Base-by-base conservation (phyloP, 2,329 filamentous ascomycete species). In the Rachicladosporium sp. region DNA sequence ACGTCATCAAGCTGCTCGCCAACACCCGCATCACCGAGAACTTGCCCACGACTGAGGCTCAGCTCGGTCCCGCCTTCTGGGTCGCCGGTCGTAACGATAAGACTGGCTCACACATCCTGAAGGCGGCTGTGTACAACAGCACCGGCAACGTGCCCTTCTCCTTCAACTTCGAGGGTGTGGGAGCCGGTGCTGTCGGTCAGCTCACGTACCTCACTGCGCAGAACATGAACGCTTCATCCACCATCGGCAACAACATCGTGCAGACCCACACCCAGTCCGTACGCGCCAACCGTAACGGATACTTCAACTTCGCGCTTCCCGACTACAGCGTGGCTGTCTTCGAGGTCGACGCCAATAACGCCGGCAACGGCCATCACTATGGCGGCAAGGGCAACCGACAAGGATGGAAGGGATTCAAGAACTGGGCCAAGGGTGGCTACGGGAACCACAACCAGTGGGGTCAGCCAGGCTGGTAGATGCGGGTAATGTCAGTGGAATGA, bases 311-410 rank as follows among this genome's bases (percentile, higher is more conserved):
- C 47, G 61, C 52, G 19, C 43, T 78, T 50, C 73, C 73, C 0
- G 60, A 71, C 46, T 56, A 75, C 42, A 75, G 71, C 46, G 66
- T 78, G 36, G 72, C 71, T 10, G 67, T 78, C 2, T 50, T 78
- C 38, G 70, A 74, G 36, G 31, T 48, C 9, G 33, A 37, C 11
- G 44, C 44, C 7, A 29, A 34, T 3, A 12, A 23, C 12, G 41
- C 37, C 29, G 46, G 46, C 9, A 10, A 31, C 3, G 43, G 43
- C 2, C 31, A 42, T 11, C 31, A 36, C 23, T 48, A 46, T 23
- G 39, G 36, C 23, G 36, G 36, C 30, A 33, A 41, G 8, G 23
- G 33, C 7, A 35, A 35, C 13, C 29, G 45, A 6, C 10, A 36
- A 4, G 45, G 47, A 7, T 49, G 47, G 47, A 38, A 47, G 36